These are phyloP conservation scores for Malassezia slooffiae DNA, from an alignment of 1,284 basidiomycete species.

Conservation along the genomic window DNA sequence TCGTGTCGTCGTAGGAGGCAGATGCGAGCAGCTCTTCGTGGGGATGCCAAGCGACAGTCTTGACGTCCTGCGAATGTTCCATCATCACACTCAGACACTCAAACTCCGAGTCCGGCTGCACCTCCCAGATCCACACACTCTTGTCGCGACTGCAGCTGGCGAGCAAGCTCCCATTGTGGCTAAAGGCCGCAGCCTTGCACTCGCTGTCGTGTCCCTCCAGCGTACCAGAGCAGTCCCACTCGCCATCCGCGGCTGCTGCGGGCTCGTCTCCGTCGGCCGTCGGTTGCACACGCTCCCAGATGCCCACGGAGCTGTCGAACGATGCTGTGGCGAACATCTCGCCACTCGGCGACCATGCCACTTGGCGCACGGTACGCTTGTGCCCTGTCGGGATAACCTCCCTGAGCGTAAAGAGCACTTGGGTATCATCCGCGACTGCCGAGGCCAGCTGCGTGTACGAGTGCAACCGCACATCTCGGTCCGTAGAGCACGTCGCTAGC, in stretches of 20 bases:
- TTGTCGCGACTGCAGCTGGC: constrained; percentile 92
- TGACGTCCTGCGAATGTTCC: constrained; percentile 96
- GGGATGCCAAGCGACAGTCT: constrained; percentile 89
- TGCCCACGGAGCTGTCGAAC: constrained; percentile 82
- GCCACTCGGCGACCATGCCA: constrained; percentile 85
- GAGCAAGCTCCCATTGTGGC: constrained; percentile 62
- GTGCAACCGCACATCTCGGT: constrained; percentile 80
- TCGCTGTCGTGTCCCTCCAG: constrained; percentile 95
- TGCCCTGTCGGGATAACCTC: constrained; percentile 60
- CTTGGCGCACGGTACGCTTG: constrained; percentile 72
- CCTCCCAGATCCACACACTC: constrained; percentile 97
- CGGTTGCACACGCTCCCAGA: constrained; percentile 60
- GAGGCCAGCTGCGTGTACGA: constrained; percentile 52
- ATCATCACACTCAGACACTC: constrained; percentile 91
- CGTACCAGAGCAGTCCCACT: constrained; percentile 70
- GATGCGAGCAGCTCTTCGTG: constrained; percentile 89
- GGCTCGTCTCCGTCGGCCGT: constrained; percentile 17
- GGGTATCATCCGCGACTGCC: constrained; percentile 13
- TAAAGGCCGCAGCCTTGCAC: constrained; percentile 89
- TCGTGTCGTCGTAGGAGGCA: constrained; percentile 90
- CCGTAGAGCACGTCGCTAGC: constrained; percentile 84
- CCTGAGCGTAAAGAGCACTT: constrained; percentile 28
- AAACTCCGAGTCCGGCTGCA: constrained; percentile 64
- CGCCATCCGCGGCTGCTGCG: too few species aligned
- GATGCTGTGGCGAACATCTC: constrained; percentile 81